Evolutionary conservation across 2,329 filamentous ascomycete genomes (phyloP), one percentile per base, ranked within the genome.

Genomic region (Colletotrichum agaves): DNA sequence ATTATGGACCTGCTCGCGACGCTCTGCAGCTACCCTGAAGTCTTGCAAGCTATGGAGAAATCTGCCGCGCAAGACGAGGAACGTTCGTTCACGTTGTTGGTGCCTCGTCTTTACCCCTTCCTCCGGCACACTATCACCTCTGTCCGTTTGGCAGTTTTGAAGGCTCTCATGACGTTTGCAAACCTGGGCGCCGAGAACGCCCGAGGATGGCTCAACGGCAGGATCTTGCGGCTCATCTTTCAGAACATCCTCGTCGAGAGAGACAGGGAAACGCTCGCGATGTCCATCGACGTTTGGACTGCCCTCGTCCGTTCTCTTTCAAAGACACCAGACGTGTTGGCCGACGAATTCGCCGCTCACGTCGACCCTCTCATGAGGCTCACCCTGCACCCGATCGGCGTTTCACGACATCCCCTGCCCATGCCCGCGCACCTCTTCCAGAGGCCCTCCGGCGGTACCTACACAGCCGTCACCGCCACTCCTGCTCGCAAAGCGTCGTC

Each of bases 1-100:
- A 97, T 99, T 61, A 99, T 99, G 97, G 97, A 99, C 78, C 87
- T 99, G 44, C 85, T 99, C 17, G 96, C 97, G 13, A 98, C 96
- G 68, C 88, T 99, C 2, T 99, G 96, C 81, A 92, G 94, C 70
- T 99, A 98, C 82, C 93, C 93, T 0, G 89, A 97, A 80, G 95
- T 98, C 7, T 82, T 99, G 35, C 90, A 95, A 69, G 92, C 95
- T 13, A 99, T 99, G 96, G 97, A 97, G 80, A 83, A 84, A 33
- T 97, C 97, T 63, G 95, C 95, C 7, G 88, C 89, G 7, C 86
- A 91, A 73, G 92, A 98, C 74, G 87, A 93, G 12, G 91, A 94
- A 72, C 91, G 95, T 62, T 97, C 95, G 1, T 99, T 99, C 77
- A 93, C 93, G 4, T 89, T 96, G 70, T 85, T 99, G 35, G 95